phyloP scores from a whole-genome alignment of 371 early-diverging fungal species.

The Chytridium lagenaria region DNA sequence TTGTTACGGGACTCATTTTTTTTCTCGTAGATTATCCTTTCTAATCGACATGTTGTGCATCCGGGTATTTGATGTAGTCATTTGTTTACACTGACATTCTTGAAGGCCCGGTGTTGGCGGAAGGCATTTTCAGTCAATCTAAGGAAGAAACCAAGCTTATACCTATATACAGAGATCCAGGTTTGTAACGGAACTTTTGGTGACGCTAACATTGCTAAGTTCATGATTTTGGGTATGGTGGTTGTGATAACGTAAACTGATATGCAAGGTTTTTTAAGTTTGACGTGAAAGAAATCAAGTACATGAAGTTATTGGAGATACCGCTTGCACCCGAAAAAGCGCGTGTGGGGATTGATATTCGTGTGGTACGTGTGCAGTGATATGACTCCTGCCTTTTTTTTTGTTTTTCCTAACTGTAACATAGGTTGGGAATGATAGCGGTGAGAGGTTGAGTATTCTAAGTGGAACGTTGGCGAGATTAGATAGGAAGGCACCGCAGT shows the following conservation, averaged over 20 bases:
- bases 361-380: slow-evolving; percentile 34
- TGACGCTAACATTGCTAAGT: slow-evolving; percentile 26
- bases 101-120: slow-evolving; percentile 46
- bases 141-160: slow-evolving; percentile 51
- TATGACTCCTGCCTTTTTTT: not conserved
- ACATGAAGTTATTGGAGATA: slow-evolving; percentile 48
- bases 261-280: slow-evolving; percentile 41
- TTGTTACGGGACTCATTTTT: not conserved
- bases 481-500: slow-evolving; percentile 50
- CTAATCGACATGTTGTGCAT: slow-evolving; percentile 48
- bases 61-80: slow-evolving; percentile 26
- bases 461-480: slow-evolving; percentile 50
- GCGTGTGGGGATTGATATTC: slow-evolving; percentile 49
- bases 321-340: slow-evolving; percentile 45
- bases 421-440: slow-evolving; percentile 48
- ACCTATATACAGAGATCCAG: slow-evolving; percentile 47
- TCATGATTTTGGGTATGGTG: slow-evolving; percentile 48
- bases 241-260: not conserved
- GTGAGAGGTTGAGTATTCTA: slow-evolving; percentile 48
- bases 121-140: slow-evolving; percentile 46
- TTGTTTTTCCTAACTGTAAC: not conserved
- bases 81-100: not conserved
- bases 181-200: not conserved
- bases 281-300: slow-evolving; percentile 43
- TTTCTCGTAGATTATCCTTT: slow-evolving; percentile 41